Conservation (phyloP, 371 early-diverging fungal species). For the Fennellomyces sp. region DNA sequence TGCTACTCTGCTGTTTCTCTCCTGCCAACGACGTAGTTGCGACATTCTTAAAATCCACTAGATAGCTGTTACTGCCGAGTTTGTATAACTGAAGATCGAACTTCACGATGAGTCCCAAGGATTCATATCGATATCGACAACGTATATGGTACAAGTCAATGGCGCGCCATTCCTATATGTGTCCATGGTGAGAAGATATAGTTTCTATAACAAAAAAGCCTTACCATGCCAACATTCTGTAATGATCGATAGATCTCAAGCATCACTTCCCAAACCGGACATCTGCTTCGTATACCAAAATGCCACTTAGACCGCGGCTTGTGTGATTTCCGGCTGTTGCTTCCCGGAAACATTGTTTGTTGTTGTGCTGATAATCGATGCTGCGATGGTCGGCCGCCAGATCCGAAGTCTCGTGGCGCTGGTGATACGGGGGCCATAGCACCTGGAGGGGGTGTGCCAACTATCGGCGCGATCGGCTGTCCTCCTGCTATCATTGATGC, state of each 20-base stretch:
- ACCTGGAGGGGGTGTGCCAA: slow-evolving; percentile 49
- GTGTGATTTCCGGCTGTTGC: slow-evolving; percentile 19
- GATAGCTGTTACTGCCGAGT: slow-evolving; percentile 85
- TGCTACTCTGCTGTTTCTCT: neutral
- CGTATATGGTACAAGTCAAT: slow-evolving; percentile 86
- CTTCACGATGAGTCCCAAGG: slow-evolving; percentile 66
- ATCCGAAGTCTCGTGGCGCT: slow-evolving; percentile 9
- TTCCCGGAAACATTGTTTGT: neutral
- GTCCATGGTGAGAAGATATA: too few species aligned
- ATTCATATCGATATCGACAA: slow-evolving; percentile 67
- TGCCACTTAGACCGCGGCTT: slow-evolving; percentile 83
- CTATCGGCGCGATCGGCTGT: slow-evolving; percentile 34
- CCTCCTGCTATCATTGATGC: slow-evolving; percentile 18
- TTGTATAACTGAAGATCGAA: slow-evolving; percentile 94
- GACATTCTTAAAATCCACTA: slow-evolving; percentile 92
- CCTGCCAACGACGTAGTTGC: slow-evolving; percentile 27
- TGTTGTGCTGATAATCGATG: slow-evolving; percentile 31
- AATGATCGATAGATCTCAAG: slow-evolving; percentile 93
- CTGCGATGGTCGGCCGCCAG: slow-evolving; percentile 7
- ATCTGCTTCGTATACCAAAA: slow-evolving; percentile 94
- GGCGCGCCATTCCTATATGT: slow-evolving; percentile 81
- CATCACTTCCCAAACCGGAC: slow-evolving; percentile 96
- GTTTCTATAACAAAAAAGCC: neutral
- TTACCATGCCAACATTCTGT: slow-evolving; percentile 83
- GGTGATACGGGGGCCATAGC: slow-evolving; percentile 36